A percentile compares a stretch with the other conserved stretches of the same genome.
These are phyloP conservation scores for Paraconiothyrium brasiliense DNA, from an alignment of 2,329 filamentous ascomycete species.

Conservation along the genomic window DNA sequence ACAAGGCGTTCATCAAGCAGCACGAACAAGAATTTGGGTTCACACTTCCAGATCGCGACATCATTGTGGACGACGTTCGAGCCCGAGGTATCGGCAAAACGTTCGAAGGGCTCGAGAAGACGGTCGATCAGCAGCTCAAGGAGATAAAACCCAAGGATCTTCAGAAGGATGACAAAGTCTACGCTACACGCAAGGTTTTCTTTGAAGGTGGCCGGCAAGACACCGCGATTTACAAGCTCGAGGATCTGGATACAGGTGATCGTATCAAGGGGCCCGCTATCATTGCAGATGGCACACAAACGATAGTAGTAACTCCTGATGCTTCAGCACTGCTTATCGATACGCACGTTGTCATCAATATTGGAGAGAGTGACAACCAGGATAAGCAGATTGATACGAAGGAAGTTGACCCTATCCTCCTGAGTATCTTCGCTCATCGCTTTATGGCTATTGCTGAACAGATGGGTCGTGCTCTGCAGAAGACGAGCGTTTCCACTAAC, in stretches of 20 bases:
- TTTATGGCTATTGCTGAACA: slow-evolving; percentile 90
- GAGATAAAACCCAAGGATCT: slow-evolving; percentile 69
- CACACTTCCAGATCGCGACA: slow-evolving; percentile 82
- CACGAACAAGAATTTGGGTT: slow-evolving; percentile 95
- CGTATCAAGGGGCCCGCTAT: slow-evolving; percentile 82
- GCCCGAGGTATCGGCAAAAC: slow-evolving; percentile 90
- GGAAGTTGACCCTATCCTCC: slow-evolving; percentile 77
- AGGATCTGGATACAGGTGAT: slow-evolving; percentile 76
- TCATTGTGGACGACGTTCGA: slow-evolving; percentile 89
- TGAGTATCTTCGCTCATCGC: slow-evolving; percentile 81
- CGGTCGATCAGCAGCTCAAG: slow-evolving; percentile 83
- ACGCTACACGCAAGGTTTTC: slow-evolving; percentile 76
- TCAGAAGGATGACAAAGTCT: slow-evolving; percentile 68
- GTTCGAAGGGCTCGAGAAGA: slow-evolving; percentile 80
- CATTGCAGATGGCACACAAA: slow-evolving; percentile 87
- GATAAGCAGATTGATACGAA: slow-evolving; percentile 60
- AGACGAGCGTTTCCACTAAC: slow-evolving; percentile 81
- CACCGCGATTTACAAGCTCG: slow-evolving; percentile 84
- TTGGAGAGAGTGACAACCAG: slow-evolving; percentile 66
- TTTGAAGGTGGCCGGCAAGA: slow-evolving; percentile 82
- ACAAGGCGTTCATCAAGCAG: slow-evolving; percentile 82
- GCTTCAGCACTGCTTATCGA: slow-evolving; percentile 80
- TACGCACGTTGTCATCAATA: slow-evolving; percentile 89
- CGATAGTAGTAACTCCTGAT: slow-evolving; percentile 85
- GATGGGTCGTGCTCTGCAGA: slow-evolving; percentile 81